Base-by-base conservation (phyloP, 2,329 filamentous ascomycete species). In the Byssochlamys sp. region DNA sequence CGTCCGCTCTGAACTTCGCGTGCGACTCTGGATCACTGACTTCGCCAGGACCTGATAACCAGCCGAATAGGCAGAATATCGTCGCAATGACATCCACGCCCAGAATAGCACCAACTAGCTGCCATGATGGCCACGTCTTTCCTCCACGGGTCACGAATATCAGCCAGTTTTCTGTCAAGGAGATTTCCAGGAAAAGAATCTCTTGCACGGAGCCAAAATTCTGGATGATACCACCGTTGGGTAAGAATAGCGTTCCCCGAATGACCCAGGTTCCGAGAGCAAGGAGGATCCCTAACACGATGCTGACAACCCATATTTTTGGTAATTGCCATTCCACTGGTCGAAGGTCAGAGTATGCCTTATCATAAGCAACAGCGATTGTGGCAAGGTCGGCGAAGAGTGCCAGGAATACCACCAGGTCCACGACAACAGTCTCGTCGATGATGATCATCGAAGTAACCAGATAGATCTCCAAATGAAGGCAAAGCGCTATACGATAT, bases 101-200 rank as follows among this genome's bases (percentile, higher is more conserved):
- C 59, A 86, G 74, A 68, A 89, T 88, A 63, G 86, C 86, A 58
- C 74, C 76, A 57, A 88, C 78, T 26, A 89, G 79, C 73, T 88
- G 85, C 82, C 84, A 87, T 0, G 84, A 87, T 54, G 86, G 86
- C 76, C 81, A 84, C 5, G 86, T 88, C 72, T 83, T 78, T 63
- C 82, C 83, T 65, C 86, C 89, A 82, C 89, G 89, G 65, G 89
- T 94, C 77, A 94, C 91, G 81, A 94, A 94, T 77, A 94, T 94
- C 58, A 94, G 84, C 89, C 89, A 94, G 80, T 94, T 94, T 82
- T 94, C 89, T 65, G 89, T 90, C 59, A 94, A 83, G 25, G 88
- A 90, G 74, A 92, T 86, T 78, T 94, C 84, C 52, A 94, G 84
- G 85, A 94, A 94, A 71, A 94, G 78, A 57, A 88, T 84, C 67